Evolutionary conservation across 2,329 filamentous ascomycete genomes (phyloP), one percentile per base, ranked within the genome.

Genomic region (Rhytidhysteron rufulum): DNA sequence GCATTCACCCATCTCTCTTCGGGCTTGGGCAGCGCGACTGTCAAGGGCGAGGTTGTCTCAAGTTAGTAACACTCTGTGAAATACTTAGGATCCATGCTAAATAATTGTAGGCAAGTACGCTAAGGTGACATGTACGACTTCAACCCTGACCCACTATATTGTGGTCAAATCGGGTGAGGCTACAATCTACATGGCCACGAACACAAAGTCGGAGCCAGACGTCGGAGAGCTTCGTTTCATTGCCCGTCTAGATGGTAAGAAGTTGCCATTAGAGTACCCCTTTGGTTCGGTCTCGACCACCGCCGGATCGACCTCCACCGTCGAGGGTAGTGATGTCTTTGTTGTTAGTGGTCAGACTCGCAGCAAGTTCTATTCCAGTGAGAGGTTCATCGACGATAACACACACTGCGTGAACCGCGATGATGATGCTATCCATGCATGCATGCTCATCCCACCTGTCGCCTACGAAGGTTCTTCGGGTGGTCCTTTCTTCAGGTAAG

Each of bases 381-480:
- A 82, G 46, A 73, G 81, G n/a, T 85, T 83, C 62, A 85, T 86
- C 54, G 82, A 86, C 56, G 80, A 83, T 50, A 68, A 77, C 32
- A 72, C 76, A 19, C 80, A 83, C 56, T 85, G 82, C 60, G 77
- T 82, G 27, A 74, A 72, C 43, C 74, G 75, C 17, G 69, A 67
- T 43, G 63, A 59, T 21, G 60, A 64, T 20, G 57, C 62, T 1
- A 71, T 78, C 27, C 77, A 82, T 48, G 80, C 78, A 9, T 85
- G 81, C 60, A 77, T 84, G 60, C 66, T 83, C 39, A 71, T 76
- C 36, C 74, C 75, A 30, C 70, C 66, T 9, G 65, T 66, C 37
- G 66, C 77, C 25, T 81, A 80, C 36, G 82, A 86, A 58, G 72
- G 70, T 7, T 79, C 77, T 1, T 81, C 80, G 0, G 82, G 82